phyloP scores from a whole-genome alignment of 345 rosid genomes.

The Ceriops decandra region DNA sequence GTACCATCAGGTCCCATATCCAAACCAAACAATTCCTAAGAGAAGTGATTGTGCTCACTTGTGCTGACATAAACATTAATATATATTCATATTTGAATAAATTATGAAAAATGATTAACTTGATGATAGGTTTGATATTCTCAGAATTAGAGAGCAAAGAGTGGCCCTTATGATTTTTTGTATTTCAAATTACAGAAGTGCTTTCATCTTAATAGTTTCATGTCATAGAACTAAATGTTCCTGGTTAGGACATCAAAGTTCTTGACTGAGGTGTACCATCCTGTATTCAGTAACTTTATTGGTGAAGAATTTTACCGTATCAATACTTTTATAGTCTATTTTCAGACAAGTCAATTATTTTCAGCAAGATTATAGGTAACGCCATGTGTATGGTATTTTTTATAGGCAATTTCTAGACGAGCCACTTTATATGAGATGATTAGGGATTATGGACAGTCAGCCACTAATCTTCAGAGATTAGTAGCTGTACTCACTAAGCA shows the following conservation, averaged over 20 bases:
- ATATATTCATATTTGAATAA: not conserved
- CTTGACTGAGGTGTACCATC: not conserved
- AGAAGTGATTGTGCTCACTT: not conserved
- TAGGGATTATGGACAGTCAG: constrained; percentile 85
- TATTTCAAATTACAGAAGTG: no score
- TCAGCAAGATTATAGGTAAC: constrained; percentile 7
- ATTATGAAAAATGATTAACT: constrained; percentile 1
- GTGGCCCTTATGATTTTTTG: no score
- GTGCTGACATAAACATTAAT: not conserved
- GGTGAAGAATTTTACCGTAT: no score
- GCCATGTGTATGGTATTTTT: constrained; percentile 6
- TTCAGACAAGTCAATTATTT: not conserved
- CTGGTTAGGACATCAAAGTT: not conserved
- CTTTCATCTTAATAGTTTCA: not conserved
- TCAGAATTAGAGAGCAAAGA: not conserved
- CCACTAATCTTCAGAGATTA: constrained; percentile 67
- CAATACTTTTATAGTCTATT: no score
- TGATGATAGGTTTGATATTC: not conserved
- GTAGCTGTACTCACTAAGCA: constrained; percentile 54
- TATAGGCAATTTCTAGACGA: constrained; percentile 86
- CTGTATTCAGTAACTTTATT: not conserved
- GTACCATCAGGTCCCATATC: no score
- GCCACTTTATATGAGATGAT: constrained; percentile 81
- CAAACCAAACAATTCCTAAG: no score
- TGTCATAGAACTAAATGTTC: no score